Base-by-base conservation (phyloP, 176 grass and related monocot genomes). In the Areca catechu region DNA sequence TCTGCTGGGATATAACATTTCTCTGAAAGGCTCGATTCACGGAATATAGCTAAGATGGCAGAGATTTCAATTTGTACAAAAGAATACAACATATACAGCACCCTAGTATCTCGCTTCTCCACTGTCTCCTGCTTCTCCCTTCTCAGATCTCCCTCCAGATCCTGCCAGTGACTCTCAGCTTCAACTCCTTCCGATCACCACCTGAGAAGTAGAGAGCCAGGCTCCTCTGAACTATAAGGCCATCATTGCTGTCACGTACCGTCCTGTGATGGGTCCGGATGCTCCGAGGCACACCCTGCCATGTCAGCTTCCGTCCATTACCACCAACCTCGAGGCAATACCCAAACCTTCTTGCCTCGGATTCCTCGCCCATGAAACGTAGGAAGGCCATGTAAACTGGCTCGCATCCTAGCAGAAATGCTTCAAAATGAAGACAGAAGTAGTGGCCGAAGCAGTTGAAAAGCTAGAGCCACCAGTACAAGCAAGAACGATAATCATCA, bases 301-400 rank as follows among this genome's bases (percentile, higher is more conserved):
- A 72, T 62, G 20, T 53, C 50, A 72, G 24, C 49, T 72, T 72
- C 15, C 69, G 24, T 20, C 69, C 69, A 22, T 62, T 51, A 24
- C 57, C 19, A 37, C 69, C 69, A 23, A 72, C 56, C 59, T 72
- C 69, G n/a, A 72, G 58, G 69, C 69, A 61, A 72, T 72, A 72
- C 7, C 27, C 53, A 50, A 62, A 72, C 58, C 23, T 62, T 19
- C 69, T 62, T 37, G 69, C 69, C 22, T 72, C 69, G 14, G 69
- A 72, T 60, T 72, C 69, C 18, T 72, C 69, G 15, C 69, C 69
- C 0, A 72, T 30, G 49, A 72, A 72, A 22, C 69, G 69, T 10
- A 72, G 22, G 25, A 72, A 72, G 18, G 58, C 69, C 69, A 72
- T 72, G 15, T 72, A 72, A 6, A 72, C 57, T 12, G 69, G 69